Base-by-base conservation (phyloP, 371 early-diverging fungal species). In the Mortierella sp. region DNA sequence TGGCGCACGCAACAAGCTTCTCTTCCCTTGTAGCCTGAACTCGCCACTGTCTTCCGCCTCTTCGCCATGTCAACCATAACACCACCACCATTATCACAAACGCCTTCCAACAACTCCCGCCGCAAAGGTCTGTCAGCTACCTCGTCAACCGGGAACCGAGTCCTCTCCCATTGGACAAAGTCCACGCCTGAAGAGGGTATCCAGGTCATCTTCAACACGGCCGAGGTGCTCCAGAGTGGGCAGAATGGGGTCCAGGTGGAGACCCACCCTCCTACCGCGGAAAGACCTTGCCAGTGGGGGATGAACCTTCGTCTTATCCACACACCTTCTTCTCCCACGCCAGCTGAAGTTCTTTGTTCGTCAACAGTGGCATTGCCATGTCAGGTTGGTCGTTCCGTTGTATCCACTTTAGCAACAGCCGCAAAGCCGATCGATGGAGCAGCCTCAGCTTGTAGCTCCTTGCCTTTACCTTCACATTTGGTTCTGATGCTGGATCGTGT, bases 121-220 rank as follows among this genome's bases (percentile, higher is more conserved):
- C 10, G 4, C 34, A 34, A 34, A 34, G 34, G 10, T 34, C 34
- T 34, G 34, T 34, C 27, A 5, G 30, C 53, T 12, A 6, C 19
- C 6, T 4, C 61, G 1, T 18, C 21, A n/a, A 21, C 45, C 1
- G 42, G 49, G 28, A 48, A 48, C 47, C 57, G 64, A n/a, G 34
- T 57, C 28, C 45, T 65, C 13, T 65, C 72, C 13, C 72, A 71
- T 58, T 71, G 72, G 72, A 53, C 61, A 54, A 64, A 48, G 34
- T 54, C 65, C 4, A 71, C 66, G 0, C 72, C 72, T 6, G 72
- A 71, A 30, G 72, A 71, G 48, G 72, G 72, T n/a, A 65, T 71
- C 54, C 72, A 71, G 24, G 47, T 64, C 27, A 60, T 61, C 54
- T 61, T 71, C 23, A 65, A 42, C 21, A 30, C 48, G 3, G 41